Evolutionary conservation across 140 eudicot genomes (phyloP).

Genomic region (Cichorium intybus): DNA sequence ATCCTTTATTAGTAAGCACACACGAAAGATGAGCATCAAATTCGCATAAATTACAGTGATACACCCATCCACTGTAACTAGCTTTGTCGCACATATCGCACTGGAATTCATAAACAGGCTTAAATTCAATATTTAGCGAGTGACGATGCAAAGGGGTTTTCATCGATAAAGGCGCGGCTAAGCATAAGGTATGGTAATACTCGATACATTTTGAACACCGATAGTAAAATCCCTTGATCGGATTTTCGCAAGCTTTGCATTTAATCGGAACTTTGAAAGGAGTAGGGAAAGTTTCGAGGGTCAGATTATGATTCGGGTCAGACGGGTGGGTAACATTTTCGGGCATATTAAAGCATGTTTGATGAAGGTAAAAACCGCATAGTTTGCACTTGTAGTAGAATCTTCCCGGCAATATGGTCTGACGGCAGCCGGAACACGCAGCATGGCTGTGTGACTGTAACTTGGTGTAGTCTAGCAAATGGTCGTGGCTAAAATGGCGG

Average conservation of each 20-base stretch:
- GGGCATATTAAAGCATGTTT: conserved; percentile 60
- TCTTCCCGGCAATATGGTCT: conserved; percentile 17
- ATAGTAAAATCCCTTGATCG: conserved; percentile 45
- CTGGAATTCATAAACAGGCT: conserved; percentile 53
- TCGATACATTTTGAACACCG: conserved; percentile 39
- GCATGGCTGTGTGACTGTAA: conserved; percentile 5
- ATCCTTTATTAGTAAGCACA: conserved; percentile 38
- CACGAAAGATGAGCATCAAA: conserved; percentile 63
- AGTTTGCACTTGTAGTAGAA: conserved; percentile 37
- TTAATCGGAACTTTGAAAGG: conserved; percentile 19
- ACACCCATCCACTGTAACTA: conserved; percentile 61
- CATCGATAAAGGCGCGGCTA: conserved; percentile 53
- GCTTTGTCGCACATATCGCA: conserved; percentile 52
- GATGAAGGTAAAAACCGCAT: conserved; percentile 60
- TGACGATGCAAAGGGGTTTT: conserved; percentile 57
- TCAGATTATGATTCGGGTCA: conserved; percentile 46
- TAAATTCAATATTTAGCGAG: conserved; percentile 40
- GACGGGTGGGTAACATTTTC: conserved; percentile 46
- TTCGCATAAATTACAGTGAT: conserved; percentile 56
- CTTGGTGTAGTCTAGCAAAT: conserved; percentile 32
- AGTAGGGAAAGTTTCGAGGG: conserved; percentile 42
- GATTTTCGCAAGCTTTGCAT: conserved; percentile 45
- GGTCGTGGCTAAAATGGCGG: conserved; percentile 51
- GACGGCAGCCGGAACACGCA: conserved; percentile 38
- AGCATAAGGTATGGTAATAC: conserved; percentile 52